phyloP scores from a whole-genome alignment of 768 basidiomycete genomes.

The Pleurotus tuoliensis region DNA sequence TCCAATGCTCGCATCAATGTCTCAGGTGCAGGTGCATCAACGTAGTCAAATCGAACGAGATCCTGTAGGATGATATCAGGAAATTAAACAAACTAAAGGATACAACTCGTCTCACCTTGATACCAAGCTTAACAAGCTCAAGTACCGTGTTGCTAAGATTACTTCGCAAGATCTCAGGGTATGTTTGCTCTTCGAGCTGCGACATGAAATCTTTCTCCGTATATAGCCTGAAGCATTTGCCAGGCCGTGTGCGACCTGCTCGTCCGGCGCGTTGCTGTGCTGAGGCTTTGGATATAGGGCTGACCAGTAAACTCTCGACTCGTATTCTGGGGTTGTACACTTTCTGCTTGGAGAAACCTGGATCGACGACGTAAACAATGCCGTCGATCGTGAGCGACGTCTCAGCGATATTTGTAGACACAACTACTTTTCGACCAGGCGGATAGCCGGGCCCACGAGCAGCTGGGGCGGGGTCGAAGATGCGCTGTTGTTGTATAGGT shows the following conservation, averaged over 20 bases:
- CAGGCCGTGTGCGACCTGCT: slow-evolving; percentile 92
- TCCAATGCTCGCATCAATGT: slow-evolving; percentile 97
- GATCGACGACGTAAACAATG: slow-evolving; percentile 99
- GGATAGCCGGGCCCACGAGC: slow-evolving; percentile 61
- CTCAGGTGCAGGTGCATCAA: slow-evolving; percentile 92
- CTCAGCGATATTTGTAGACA: slow-evolving; percentile 97
- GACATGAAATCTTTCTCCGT: slow-evolving; percentile 96
- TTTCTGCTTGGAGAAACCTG: slow-evolving; percentile 97
- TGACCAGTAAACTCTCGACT: slow-evolving; percentile 89
- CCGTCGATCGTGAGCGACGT: slow-evolving; percentile 97
- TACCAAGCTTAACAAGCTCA: slow-evolving; percentile 90
- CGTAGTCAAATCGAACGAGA: slow-evolving; percentile 83
- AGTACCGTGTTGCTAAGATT: slow-evolving; percentile 93
- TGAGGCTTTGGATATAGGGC: slow-evolving; percentile 94
- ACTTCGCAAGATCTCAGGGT: slow-evolving; percentile 92
- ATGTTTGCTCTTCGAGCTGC: slow-evolving; percentile 95
- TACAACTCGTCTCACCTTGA: slow-evolving; percentile 52
- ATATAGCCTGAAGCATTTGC: slow-evolving; percentile 96
- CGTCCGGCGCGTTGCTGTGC: slow-evolving; percentile 96
- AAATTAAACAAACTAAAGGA: not conserved
- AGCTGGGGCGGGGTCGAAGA: slow-evolving; percentile 86
- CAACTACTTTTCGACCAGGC: slow-evolving; percentile 88
- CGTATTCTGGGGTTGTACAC: slow-evolving; percentile 97
- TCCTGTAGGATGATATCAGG: slow-evolving; percentile 40
- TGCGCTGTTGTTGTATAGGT: slow-evolving; percentile 91